Evolutionary conservation across 2,329 filamentous ascomycete genomes (phyloP), one percentile per base, ranked within the genome.

Genomic region (Ophiognomonia clavigignenti-juglandacearum): DNA sequence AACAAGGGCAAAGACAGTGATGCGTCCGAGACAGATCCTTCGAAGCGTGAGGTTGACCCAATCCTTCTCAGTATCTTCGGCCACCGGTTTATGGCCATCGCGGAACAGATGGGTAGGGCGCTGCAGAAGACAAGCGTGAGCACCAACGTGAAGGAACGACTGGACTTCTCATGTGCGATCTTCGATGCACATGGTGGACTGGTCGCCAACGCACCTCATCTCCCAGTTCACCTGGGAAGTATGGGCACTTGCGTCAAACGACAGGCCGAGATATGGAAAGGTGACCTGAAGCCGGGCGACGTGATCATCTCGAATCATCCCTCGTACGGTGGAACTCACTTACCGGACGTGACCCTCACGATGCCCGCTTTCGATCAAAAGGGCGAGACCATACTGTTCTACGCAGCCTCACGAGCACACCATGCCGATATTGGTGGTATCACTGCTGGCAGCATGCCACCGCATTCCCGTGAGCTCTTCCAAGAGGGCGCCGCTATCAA

Each of bases 391-490:
- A 90, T 92, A 50, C 75, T 91, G 45, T 92, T 92, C 65, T 92
- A 90, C 53, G 86, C 88, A 1, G 87, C 87, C 0, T 88, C 85
- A 4, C 77, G 87, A 31, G 87, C 87, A 0, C 87, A 93, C 60
- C 87, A 92, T 57, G 87, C 87, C 9, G 87, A 93, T 57, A 92
- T 93, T 53, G 88, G 88, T 10, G 88, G 88, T 8, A 90, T 91
- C 37, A 72, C 89, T 0, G 86, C 88, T 0, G 88, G 88, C 0
- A 88, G 83, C 1, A 93, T 93, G 88, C 88, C 88, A 2, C 84
- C 87, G 2, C 80, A 86, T 52, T 87, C 83, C 0, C 77, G 79
- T 19, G 76, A 80, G 53, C 70, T 85, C 4, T 82, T 69, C 60
- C 77, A 85, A 58, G 82, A 85, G 63, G 82, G 82, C 2, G 80